Evolutionary conservation across 2,329 filamentous ascomycete genomes (phyloP), one percentile per base, ranked within the genome.

Genomic region (Apiospora malaysiana): DNA sequence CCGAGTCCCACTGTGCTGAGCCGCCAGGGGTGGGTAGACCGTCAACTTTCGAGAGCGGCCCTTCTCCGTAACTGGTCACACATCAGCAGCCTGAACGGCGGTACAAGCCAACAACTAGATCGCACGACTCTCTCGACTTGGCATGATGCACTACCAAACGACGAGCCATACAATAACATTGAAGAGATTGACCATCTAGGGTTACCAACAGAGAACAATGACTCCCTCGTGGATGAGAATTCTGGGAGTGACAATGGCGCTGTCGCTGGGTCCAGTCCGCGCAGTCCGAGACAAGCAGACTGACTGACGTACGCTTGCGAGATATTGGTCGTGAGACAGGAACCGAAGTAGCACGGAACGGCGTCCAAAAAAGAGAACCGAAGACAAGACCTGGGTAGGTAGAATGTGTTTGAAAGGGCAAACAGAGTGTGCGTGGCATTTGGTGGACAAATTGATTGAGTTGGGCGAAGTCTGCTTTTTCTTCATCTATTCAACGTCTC

Each of bases 121-220:
- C 40, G 6, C 5, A 67, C n/a, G 12, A 9, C 23, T 6, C 42
- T 67, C n/a, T 45, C 40, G 1, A 46, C 1, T 25, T 67, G 65
- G 65, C 65, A 46, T 40, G 9, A 67, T 14, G n/a, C 42, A 14
- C 65, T 45, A 2, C 40, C 65, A 4, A 46, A 16, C 23, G 65
- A 67, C 65, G 65, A 46, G 65, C 65, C 65, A 7, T 67, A 10
- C 14, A 12, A 27, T 8, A 32, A 18, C 43, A 67, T 67, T 37
- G 23, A 46, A 10, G n/a, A 46, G 14, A n/a, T 67, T 43, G 65
- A 67, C 16, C 65, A 67, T 46, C 14, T 67, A 67, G 65, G 23
- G 6, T 42, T 14, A 2, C 42, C 40, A 27, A 7, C 42, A 12
- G 43, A 18, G 9, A 18, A 0, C 43, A 46, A 2, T 40, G n/a